These are phyloP conservation scores for Backusella parvicylindrica DNA, from an alignment of 192 early-diverging fungal genomes.

Conservation along the genomic window DNA sequence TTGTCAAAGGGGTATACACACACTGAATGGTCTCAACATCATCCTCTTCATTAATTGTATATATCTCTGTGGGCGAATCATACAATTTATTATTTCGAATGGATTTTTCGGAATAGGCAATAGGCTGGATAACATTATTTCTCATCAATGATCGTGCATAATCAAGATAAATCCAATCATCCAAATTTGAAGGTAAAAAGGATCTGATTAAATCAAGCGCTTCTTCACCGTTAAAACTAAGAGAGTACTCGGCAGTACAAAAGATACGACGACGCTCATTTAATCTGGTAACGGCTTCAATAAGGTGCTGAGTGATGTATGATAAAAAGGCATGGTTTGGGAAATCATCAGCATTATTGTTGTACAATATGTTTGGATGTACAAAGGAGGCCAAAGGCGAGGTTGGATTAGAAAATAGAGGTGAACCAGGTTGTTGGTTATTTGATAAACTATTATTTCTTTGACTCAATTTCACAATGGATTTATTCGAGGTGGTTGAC, in stretches of 20 bases:
- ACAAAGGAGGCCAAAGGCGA: conserved; percentile 9
- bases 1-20: conserved; percentile 83
- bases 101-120: conserved; percentile 35
- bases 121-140: conserved; percentile 22
- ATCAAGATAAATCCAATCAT: conserved; percentile 9
- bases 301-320: background rate
- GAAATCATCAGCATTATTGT: background rate
- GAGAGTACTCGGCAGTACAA: conserved; percentile 21
- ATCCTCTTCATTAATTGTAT: conserved; percentile 9
- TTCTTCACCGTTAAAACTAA: conserved; percentile 31
- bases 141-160: conserved; percentile 24
- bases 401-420: conserved; percentile 4
- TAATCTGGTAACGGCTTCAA: background rate
- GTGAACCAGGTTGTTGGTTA: background rate
- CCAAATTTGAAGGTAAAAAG: conserved; percentile 17
- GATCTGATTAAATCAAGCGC: conserved; percentile 24
- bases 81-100: conserved; percentile 25
- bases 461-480: background rate
- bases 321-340: conserved; percentile 17
- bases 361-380: background rate
- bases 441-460: background rate
- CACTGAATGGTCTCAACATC: conserved; percentile 53
- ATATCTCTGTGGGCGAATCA: conserved; percentile 29
- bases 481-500: conserved; percentile 1
- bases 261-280: conserved; percentile 22